These are phyloP conservation scores for Gossypium trilobum DNA, from an alignment of 441 rosid species.

Conservation along the genomic window DNA sequence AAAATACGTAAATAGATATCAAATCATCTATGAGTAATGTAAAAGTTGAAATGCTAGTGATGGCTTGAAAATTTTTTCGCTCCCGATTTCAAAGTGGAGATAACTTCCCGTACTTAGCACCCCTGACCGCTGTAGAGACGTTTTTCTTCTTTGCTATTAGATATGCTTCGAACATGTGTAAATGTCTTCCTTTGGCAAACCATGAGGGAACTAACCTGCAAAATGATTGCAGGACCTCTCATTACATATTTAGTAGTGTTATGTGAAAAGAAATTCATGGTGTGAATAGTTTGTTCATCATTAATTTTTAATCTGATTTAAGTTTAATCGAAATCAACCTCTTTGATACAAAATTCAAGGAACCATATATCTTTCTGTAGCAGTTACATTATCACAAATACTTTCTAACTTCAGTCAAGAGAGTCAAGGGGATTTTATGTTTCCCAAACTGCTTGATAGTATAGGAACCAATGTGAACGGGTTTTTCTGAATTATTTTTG, in stretches of 20 bases:
- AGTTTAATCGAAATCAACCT: not conserved
- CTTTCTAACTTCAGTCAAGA: not conserved
- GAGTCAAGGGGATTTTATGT: not conserved
- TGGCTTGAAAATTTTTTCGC: too few species aligned
- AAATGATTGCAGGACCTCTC: slow-evolving; percentile 5
- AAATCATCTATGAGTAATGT: not conserved
- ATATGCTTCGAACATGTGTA: slow-evolving; percentile 2
- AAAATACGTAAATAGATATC: not conserved
- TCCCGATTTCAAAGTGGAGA: too few species aligned
- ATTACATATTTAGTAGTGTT: not conserved
- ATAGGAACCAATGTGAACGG: too few species aligned
- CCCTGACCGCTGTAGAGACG: slow-evolving; percentile 3
- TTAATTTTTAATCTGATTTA: not conserved
- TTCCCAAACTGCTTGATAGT: not conserved
- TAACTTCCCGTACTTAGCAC: too few species aligned
- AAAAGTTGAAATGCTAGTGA: not conserved
- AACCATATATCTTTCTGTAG: not conserved
- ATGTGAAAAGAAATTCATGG: slow-evolving; percentile 20
- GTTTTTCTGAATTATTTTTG: too few species aligned
- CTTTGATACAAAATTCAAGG: not conserved
- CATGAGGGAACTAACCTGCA: slow-evolving; percentile 6
- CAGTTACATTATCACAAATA: not conserved
- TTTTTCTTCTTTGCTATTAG: not conserved
- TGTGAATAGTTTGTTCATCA: slow-evolving; percentile 10
- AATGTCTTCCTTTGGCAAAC: slow-evolving; percentile 16